Conservation (phyloP, 164 flowering plant genomes). For the Aristolochia contorta region DNA sequence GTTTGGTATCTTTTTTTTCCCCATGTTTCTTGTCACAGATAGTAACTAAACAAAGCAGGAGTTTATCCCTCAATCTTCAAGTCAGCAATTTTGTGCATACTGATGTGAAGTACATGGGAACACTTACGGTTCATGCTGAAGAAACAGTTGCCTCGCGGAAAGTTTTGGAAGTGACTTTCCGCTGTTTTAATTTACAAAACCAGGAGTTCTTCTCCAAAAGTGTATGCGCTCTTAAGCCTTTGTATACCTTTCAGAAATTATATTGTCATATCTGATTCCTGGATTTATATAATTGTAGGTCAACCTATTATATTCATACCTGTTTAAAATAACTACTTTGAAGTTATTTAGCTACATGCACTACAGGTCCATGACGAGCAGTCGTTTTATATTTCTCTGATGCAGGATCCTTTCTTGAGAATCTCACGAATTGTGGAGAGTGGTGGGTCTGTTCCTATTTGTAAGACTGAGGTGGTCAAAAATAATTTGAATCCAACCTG, state of each 20-base stretch:
- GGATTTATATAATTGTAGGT: too few species aligned
- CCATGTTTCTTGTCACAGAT: conserved; percentile 38
- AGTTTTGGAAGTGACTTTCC: conserved; percentile 55
- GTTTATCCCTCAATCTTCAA: conserved; percentile 53
- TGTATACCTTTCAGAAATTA: not conserved
- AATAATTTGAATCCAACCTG: conserved; percentile 71
- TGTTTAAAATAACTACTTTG: too few species aligned
- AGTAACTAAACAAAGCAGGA: conserved; percentile 45
- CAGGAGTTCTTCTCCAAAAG: conserved; percentile 76
- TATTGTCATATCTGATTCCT: too few species aligned
- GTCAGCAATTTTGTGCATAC: conserved; percentile 21
- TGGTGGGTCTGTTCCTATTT: conserved; percentile 65
- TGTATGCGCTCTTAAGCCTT: conserved; percentile 36
- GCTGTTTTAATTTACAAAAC: conserved; percentile 56
- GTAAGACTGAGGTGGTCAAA: conserved; percentile 78
- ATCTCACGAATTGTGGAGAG: conserved; percentile 66
- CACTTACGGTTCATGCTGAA: conserved; percentile 71
- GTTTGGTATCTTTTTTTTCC: not conserved
- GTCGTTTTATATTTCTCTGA: too few species aligned
- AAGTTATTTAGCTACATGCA: too few species aligned
- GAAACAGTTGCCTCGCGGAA: conserved; percentile 58
- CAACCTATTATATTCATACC: too few species aligned
- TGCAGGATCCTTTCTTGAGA: conserved; percentile 79
- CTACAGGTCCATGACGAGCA: too few species aligned
- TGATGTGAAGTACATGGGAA: conserved; percentile 28